Conservation (phyloP, 345 rosid genomes). For the Linum tenue region DNA sequence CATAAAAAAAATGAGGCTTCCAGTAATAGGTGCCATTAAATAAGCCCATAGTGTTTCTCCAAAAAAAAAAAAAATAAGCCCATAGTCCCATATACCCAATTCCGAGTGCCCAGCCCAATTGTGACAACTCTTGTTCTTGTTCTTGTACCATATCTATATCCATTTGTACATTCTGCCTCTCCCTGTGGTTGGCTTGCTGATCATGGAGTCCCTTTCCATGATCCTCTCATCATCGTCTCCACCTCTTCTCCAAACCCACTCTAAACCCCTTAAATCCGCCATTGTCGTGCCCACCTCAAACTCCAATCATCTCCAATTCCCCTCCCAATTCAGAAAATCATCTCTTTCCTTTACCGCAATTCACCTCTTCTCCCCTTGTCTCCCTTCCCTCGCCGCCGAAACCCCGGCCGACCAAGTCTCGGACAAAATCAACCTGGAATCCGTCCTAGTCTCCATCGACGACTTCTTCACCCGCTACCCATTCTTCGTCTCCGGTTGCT, state of each 20-base stretch:
- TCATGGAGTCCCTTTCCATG: not conserved
- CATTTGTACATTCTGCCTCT: constrained; percentile 20
- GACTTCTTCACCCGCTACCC: constrained; percentile 71
- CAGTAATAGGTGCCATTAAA: no score
- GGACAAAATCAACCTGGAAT: constrained; percentile 60
- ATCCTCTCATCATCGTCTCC: not conserved
- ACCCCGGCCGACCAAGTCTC: constrained; percentile 26
- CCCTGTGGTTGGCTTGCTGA: constrained; percentile 26
- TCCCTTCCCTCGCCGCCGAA: constrained; percentile 18
- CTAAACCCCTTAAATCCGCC: constrained; percentile 21
- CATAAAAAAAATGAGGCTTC: no score
- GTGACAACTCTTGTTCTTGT: no score
- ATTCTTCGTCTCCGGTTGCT: constrained; percentile 76
- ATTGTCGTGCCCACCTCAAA: not conserved
- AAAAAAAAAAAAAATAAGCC: no score
- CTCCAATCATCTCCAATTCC: not conserved
- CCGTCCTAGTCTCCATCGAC: constrained; percentile 51
- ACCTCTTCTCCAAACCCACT: constrained; percentile 20
- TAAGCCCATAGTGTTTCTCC: no score
- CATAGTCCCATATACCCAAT: no score
- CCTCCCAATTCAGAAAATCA: constrained; percentile 18
- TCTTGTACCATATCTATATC: no score
- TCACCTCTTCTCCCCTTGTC: constrained; percentile 24
- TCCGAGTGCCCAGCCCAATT: no score
- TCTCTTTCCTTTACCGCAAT: constrained; percentile 30